Percentiles rank a stretch among this genome's conserved stretches.
Conservation (phyloP, 2,329 filamentous ascomycete genomes). For the Purpureocillium takamizusanense region DNA sequence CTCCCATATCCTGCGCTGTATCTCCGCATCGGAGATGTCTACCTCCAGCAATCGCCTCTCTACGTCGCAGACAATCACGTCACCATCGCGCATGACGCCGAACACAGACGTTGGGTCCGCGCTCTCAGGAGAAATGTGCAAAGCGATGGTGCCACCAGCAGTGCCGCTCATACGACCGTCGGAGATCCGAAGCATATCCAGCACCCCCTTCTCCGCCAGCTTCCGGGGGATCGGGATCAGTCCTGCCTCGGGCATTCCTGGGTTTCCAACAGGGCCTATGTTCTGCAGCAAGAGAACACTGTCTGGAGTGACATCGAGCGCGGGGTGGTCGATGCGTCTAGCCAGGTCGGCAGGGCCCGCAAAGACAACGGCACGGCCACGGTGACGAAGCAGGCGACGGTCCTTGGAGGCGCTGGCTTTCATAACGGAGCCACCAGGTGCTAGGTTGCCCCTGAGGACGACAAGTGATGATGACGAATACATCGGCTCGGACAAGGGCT, state of each 20-base stretch:
- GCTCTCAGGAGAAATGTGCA: slow-evolving; percentile 81
- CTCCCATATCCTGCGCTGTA: slow-evolving; percentile 23
- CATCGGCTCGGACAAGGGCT: slow-evolving; percentile 54
- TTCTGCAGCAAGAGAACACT: slow-evolving; percentile 75
- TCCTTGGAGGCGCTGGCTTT: slow-evolving; percentile 86
- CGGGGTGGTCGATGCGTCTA: slow-evolving; percentile 44
- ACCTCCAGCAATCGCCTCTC: slow-evolving; percentile 50
- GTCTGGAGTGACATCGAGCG: slow-evolving; percentile 51
- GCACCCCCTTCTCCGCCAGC: slow-evolving; percentile 63
- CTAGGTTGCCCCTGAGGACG: slow-evolving; percentile 75
- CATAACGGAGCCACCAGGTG: slow-evolving; percentile 73
- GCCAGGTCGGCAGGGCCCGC: slow-evolving; percentile 68
- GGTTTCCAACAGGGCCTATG: slow-evolving; percentile 82
- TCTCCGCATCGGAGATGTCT: slow-evolving; percentile 61
- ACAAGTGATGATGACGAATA: slow-evolving; percentile 72
- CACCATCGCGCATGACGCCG: slow-evolving; percentile 66
- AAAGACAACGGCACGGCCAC: slow-evolving; percentile 52
- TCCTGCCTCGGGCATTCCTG: slow-evolving; percentile 85
- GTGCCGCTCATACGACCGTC: slow-evolving; percentile 85
- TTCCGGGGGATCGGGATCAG: slow-evolving; percentile 61
- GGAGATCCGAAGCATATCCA: slow-evolving; percentile 75
- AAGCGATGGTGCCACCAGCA: slow-evolving; percentile 80
- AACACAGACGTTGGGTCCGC: slow-evolving; percentile 68
- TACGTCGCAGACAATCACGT: slow-evolving; percentile 70
- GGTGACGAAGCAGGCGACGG: slow-evolving; percentile 41